Base-by-base conservation (phyloP, 768 basidiomycete species). In the Pleurotus giganteus region DNA sequence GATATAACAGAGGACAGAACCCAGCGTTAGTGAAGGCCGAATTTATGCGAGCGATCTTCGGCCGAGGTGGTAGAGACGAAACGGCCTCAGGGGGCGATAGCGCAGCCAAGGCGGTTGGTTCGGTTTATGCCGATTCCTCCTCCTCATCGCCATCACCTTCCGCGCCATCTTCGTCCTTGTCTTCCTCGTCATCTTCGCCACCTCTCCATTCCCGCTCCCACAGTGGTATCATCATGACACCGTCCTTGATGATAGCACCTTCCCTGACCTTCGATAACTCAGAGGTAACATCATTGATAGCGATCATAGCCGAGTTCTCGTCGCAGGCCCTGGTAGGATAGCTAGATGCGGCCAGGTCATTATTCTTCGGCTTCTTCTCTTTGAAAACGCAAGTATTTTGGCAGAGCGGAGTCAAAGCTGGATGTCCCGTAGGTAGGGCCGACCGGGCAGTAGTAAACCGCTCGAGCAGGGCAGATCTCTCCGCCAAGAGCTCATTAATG, bases 131-230 rank as follows among this genome's bases (percentile, higher is more conserved):
- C 15, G 49, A 51, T 15, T 51, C 49, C 23, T 51, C 49, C 19
- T 51, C 49, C 4, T 45, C 44, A 12, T 73, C 72, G 9, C 71
- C 71, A 6, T 75, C 78, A 3, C 79, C 80, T 1, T 76, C 80
- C 1, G 80, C 79, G 1, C 77, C 77, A 2, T 71, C 77, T 11
- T 75, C 78, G 49, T 78, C 76, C 3, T 71, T 70, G 26, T 71
- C 75, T 43, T 69, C 78, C 29, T 73, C 69, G 52, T 72, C 76
- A 46, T 78, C 77, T 52, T 81, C 76, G 0, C 90, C 91, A 13
- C 91, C 90, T 37, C 83, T 84, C 92, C 92, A 94, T 57, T 86
- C 83, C 37, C 88, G 79, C 65, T 93, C 89, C 92, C 92, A 94
- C 17, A 85, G 72, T 26, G 83, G 82, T 1, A 53, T 26, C 29